Conservation (phyloP, 164 flowering plant species). For the Magnolia changhungtana region DNA sequence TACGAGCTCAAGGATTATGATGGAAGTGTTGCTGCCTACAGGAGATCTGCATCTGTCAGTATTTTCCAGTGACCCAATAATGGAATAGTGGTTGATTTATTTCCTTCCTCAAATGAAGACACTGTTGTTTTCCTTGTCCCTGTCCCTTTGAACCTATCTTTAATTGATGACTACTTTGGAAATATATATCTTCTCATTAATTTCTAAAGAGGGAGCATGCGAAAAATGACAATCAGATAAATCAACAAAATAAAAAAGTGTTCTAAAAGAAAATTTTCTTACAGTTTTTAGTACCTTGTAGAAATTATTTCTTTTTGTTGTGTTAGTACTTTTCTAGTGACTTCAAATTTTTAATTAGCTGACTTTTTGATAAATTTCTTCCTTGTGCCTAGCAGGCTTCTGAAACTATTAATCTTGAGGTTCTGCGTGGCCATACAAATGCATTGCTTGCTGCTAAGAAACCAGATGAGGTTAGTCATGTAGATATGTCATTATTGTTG, state of each 20-base stretch:
- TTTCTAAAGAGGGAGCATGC: not conserved
- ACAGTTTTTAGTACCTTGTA: not conserved
- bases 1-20: conserved; percentile 81
- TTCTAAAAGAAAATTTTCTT: not conserved
- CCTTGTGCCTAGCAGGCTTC: conserved; percentile 42
- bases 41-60: conserved; percentile 55
- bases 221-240: not conserved
- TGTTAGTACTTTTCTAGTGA: not conserved
- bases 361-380: not conserved
- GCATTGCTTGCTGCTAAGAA: conserved; percentile 81
- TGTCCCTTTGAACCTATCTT: not conserved
- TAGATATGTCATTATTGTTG: not conserved
- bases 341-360: not conserved
- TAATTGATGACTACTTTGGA: not conserved
- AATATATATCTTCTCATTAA: not conserved
- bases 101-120: not conserved
- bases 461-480: conserved; percentile 74
- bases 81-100: conserved; percentile 1
- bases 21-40: conserved; percentile 78
- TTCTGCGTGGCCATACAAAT: conserved; percentile 77
- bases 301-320: no score
- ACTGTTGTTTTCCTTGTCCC: not conserved
- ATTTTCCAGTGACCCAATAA: not conserved
- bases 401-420: conserved; percentile 51
- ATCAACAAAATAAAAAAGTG: not conserved